A percentile compares a stretch with the other conserved stretches of the same genome.
Evolutionary conservation across 805 yeast genomes (phyloP).

Genomic region (Saturnispora diversa): DNA sequence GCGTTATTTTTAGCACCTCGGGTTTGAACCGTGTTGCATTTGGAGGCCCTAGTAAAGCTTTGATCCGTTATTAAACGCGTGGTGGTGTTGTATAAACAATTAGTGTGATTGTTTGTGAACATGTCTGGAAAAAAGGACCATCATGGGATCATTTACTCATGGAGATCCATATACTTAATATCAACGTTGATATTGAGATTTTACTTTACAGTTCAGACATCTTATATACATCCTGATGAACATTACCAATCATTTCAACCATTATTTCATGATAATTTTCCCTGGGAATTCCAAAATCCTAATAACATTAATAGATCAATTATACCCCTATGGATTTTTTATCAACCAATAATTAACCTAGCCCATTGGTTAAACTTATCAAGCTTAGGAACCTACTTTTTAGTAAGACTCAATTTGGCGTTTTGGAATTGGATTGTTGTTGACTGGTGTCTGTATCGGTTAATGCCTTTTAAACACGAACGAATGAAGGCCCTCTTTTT

Average conservation of each 20-base stretch:
- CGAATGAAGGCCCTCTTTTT: slow-evolving; percentile 37
- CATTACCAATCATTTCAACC: slow-evolving; percentile 89
- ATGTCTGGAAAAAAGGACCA: too few species aligned
- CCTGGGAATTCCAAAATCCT: slow-evolving; percentile 73
- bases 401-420: slow-evolving; percentile 42
- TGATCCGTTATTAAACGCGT: too few species aligned
- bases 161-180: slow-evolving; percentile 42
- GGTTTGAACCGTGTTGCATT: too few species aligned
- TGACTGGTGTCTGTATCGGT: slow-evolving; percentile 26
- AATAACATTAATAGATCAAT: slow-evolving; percentile 59
- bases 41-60: too few species aligned
- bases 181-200: slow-evolving; percentile 41
- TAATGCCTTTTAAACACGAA: slow-evolving; percentile 30
- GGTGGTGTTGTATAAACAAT: too few species aligned
- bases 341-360: slow-evolving; percentile 55
- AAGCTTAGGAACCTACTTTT: slow-evolving; percentile 46
- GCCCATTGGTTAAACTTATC: slow-evolving; percentile 26
- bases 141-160: too few species aligned
- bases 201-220: slow-evolving; percentile 54
- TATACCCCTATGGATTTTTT: slow-evolving; percentile 56
- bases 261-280: slow-evolving; percentile 43
- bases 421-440: slow-evolving; percentile 27
- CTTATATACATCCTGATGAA: slow-evolving; percentile 97
- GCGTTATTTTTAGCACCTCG: too few species aligned
- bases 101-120: too few species aligned